Evolutionary conservation across 768 basidiomycete species (phyloP), one percentile per base, ranked within the genome.

Genomic region (Boletus rubescentipes): DNA sequence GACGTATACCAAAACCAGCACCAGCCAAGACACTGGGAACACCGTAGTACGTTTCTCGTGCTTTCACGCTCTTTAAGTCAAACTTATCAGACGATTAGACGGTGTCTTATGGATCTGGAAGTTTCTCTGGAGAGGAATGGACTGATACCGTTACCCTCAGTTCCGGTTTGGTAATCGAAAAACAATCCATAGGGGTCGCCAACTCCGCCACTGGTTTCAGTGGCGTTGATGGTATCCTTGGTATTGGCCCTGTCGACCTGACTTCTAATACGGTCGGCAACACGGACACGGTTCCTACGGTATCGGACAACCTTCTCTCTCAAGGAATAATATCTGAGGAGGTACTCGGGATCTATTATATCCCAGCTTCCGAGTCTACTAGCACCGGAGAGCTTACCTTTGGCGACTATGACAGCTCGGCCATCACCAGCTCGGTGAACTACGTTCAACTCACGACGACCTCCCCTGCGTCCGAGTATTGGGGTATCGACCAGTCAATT

Each of bases 171-270:
- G 42, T 51, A 12, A 46, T 59, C n/a, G 9, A 30, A 18, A 30
- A 50, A 0, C 77, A 78, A 60, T 66, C 64, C n/a, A 72, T 77
- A 16, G 54, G 75, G 14, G 71, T 69, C 44, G 75, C 77, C 4
- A 39, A 52, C 1, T 30, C 16, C 2, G 14, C 48, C 6, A 41
- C 5, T 29, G 6, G 49, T 67, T 20, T 50, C 48, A 1, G 36
- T 18, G 68, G 56, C 5, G 63, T 76, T 18, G 74, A 77, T 49
- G 77, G 77, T 9, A 73, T 76, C 46, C 67, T 78, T 18, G 59
- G 76, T 66, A 44, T 60, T 12, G 68, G 74, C 15, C 76, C 76
- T 16, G 47, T 40, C 6, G 68, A 63, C 49, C 58, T 77, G 21
- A 75, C 75, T 1, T 21, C 53, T 7, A 63, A 56, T 45, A 66